Conservation (phyloP, 2,329 filamentous ascomycete species). For the Talaromyces sp. region DNA sequence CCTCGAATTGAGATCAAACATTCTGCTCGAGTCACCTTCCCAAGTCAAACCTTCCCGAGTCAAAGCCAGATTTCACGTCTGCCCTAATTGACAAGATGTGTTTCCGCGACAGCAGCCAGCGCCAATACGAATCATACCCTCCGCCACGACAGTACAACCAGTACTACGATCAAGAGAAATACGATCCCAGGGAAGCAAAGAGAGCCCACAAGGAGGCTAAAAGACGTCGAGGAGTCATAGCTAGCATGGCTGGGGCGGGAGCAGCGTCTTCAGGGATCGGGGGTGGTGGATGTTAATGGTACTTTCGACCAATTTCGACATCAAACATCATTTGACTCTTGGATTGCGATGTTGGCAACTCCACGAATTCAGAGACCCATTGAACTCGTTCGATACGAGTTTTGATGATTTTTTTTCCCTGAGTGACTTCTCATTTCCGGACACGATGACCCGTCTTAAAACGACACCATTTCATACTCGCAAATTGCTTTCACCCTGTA, state of each 20-base stretch:
- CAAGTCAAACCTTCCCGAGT: not conserved
- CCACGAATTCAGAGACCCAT: too few relatives aligned
- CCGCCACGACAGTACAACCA: not conserved
- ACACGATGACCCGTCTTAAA: not conserved
- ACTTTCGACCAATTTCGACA: not conserved
- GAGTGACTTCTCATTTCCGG: not conserved
- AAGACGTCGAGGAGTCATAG: not conserved
- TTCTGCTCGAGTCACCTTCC: not conserved
- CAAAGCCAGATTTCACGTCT: not conserved
- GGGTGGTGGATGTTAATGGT: slow-evolving; percentile 1
- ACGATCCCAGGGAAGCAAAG: not conserved
- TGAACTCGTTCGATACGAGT: not conserved
- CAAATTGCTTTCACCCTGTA: not conserved
- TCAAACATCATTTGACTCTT: too few relatives aligned
- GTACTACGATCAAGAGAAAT: not conserved
- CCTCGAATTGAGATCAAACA: not conserved
- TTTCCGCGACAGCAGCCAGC: not conserved
- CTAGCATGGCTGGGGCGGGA: not conserved
- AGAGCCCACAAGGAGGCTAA: not conserved
- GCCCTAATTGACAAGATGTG: not conserved
- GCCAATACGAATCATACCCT: slow-evolving; percentile 1
- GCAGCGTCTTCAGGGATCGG: not conserved
- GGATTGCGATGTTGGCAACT: too few relatives aligned
- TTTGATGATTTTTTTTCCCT: too few relatives aligned
- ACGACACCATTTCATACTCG: not conserved